phyloP scores from a whole-genome alignment of 768 basidiomycete species.

The Heimioporus sp. region DNA sequence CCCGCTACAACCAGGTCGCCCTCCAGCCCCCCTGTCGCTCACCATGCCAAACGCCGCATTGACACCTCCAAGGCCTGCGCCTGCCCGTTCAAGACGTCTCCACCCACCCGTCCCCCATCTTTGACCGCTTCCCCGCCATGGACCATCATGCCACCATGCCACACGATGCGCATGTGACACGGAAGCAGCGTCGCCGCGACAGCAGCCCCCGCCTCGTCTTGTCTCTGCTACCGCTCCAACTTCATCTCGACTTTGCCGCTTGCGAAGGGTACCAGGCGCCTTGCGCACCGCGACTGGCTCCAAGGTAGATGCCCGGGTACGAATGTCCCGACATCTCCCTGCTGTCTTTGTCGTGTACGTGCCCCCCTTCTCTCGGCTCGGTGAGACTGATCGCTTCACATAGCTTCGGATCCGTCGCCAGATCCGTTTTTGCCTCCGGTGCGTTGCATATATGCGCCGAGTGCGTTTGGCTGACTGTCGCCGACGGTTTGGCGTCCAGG shows the following conservation, averaged over 20 bases:
- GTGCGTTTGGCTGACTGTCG: background rate
- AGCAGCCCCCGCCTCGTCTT: constrained; percentile 3
- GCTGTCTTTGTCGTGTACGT: too few species aligned
- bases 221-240: constrained; percentile 13
- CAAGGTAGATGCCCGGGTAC: constrained; percentile 24
- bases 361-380: too few species aligned
- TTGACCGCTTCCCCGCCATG: constrained; percentile 28
- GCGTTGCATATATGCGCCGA: constrained; percentile 1
- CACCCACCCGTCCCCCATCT: constrained; percentile 5
- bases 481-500: too few species aligned
- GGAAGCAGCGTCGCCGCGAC: background rate
- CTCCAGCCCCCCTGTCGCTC: too few species aligned
- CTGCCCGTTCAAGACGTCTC: constrained; percentile 42
- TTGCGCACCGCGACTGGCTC: constrained; percentile 23
- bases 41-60: too few species aligned
- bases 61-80: constrained; percentile 40
- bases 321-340: too few species aligned
- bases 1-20: too few species aligned
- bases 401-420: constrained; percentile 13
- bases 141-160: background rate
- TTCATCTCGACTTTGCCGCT: background rate
- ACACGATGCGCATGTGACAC: constrained; percentile 14
- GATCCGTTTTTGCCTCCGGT: constrained; percentile 17
- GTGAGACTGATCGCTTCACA: too few species aligned
- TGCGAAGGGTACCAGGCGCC: constrained; percentile 9